A percentile compares a stretch with the other conserved stretches of the same genome.
Conservation (phyloP, 2,329 filamentous ascomycete species). For the Knufia fluminis region DNA sequence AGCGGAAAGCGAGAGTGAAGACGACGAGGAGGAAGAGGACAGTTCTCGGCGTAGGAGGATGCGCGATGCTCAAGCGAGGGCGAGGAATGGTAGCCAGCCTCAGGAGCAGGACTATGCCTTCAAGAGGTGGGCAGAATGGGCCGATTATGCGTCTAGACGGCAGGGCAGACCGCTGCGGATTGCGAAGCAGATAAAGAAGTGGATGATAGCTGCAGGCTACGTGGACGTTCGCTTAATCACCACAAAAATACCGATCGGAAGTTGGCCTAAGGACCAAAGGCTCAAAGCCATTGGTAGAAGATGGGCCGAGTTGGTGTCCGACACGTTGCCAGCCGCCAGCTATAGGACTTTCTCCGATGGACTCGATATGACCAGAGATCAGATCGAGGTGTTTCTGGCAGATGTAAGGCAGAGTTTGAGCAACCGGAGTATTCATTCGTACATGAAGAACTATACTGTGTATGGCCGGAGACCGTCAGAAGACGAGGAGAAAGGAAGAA, state of each 20-base stretch:
- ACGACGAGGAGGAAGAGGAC: no score
- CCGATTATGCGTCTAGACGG: conserved; percentile 36
- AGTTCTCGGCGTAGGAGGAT: no score
- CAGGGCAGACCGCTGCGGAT: conserved; percentile 38
- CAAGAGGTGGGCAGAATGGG: conserved; percentile 40
- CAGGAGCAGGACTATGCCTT: conserved; percentile 33
- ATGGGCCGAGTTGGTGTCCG: conserved; percentile 39
- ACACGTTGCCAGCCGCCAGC: conserved; percentile 35
- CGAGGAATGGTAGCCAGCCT: no score
- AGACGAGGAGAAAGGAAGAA: conserved; percentile 17
- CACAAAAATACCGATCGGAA: conserved; percentile 45
- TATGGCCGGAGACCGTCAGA: conserved; percentile 24
- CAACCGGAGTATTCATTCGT: conserved; percentile 33
- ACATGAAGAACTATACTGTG: conserved; percentile 33
- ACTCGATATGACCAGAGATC: conserved; percentile 36
- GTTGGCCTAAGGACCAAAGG: conserved; percentile 42
- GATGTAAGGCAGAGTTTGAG: conserved; percentile 35
- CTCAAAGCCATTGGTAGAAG: conserved; percentile 42
- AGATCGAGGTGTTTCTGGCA: conserved; percentile 39
- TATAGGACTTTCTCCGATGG: conserved; percentile 34
- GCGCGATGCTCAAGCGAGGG: no score
- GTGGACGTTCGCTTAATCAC: conserved; percentile 46
- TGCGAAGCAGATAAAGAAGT: conserved; percentile 44
- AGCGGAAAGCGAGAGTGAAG: no score
- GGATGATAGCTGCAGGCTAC: conserved; percentile 50